Conservation (phyloP, 176 grass and related monocot genomes). For the Oryza rufipogon region DNA sequence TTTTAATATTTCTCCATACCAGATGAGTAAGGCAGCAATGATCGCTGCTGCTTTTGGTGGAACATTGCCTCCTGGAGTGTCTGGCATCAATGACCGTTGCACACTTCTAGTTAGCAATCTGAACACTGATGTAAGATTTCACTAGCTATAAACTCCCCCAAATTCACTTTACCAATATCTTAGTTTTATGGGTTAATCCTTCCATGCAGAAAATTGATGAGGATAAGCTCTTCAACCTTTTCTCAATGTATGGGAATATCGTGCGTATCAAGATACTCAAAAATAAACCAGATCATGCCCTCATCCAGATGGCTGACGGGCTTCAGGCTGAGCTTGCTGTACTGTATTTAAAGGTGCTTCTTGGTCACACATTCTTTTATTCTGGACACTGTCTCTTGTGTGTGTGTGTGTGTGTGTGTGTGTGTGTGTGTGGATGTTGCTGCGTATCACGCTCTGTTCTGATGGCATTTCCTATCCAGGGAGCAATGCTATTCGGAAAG, state of each 20-base stretch:
- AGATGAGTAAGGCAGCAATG: slow-evolving; percentile 80
- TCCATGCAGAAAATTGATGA: slow-evolving; percentile 81
- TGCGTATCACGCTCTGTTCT: background rate
- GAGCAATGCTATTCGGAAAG: slow-evolving; percentile 78
- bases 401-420: too few species aligned
- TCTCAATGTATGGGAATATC: slow-evolving; percentile 98
- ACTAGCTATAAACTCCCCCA: background rate
- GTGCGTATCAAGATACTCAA: slow-evolving; percentile 83
- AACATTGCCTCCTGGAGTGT: slow-evolving; percentile 70
- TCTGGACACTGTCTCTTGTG: background rate
- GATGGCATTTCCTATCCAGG: slow-evolving; percentile 52
- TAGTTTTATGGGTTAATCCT: background rate
- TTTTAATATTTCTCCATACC: slow-evolving; percentile 25
- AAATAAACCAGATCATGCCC: slow-evolving; percentile 97
- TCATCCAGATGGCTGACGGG: slow-evolving; percentile 91
- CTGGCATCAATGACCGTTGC: slow-evolving; percentile 84
- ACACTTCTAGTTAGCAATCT: slow-evolving; percentile 95
- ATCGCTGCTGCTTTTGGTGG: slow-evolving; percentile 87
- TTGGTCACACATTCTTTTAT: background rate
- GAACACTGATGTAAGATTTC: slow-evolving; percentile 77
- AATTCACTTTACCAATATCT: background rate
- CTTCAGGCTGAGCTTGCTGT: slow-evolving; percentile 95
- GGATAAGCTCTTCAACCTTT: slow-evolving; percentile 96
- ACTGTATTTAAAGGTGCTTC: slow-evolving; percentile 82
- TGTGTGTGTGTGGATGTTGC: background rate